Conservation (phyloP, 352 stramenopile species). For the Phytophthora pini region DNA sequence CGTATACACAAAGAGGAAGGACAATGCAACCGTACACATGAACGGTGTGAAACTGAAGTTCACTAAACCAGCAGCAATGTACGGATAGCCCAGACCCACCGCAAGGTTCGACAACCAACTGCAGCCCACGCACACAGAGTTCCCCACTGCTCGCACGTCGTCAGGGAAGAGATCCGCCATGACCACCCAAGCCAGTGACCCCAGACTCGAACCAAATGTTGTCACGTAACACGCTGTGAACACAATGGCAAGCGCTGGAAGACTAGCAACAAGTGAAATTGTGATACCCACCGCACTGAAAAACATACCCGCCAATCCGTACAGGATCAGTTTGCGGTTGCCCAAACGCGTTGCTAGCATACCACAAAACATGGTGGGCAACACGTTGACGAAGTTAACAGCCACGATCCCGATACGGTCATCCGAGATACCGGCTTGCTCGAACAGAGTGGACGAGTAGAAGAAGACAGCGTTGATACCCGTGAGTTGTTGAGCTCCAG, state of each 20-base stretch:
- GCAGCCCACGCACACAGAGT: constrained; percentile 25
- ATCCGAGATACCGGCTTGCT: constrained; percentile 47
- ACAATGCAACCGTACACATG: constrained; percentile 23
- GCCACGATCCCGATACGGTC: constrained; percentile 54
- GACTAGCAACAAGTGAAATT: constrained; percentile 29
- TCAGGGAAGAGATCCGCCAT: constrained; percentile 42
- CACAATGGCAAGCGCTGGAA: constrained; percentile 43
- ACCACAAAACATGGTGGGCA: constrained; percentile 32
- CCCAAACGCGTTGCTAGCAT: constrained; percentile 12
- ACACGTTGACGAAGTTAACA: constrained; percentile 50
- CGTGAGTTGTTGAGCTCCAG: constrained; percentile 46
- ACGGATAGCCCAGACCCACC: constrained; percentile 43
- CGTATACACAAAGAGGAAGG: constrained; percentile 34
- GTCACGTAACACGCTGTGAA: constrained; percentile 51
- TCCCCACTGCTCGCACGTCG: constrained; percentile 35
- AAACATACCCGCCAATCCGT: constrained; percentile 21
- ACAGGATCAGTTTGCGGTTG: constrained; percentile 17
- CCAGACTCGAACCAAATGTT: constrained; percentile 42
- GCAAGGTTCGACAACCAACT: constrained; percentile 42
- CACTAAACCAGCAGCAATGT: constrained; percentile 27
- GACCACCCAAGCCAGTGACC: constrained; percentile 37
- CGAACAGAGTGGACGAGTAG: constrained; percentile 61
- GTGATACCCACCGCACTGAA: constrained; percentile 42
- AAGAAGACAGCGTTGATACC: constrained; percentile 65
- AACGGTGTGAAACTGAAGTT: constrained; percentile 41